These are phyloP conservation scores for Apiotrichum laibachii DNA, from an alignment of 1,284 basidiomycete species.

Conservation along the genomic window DNA sequence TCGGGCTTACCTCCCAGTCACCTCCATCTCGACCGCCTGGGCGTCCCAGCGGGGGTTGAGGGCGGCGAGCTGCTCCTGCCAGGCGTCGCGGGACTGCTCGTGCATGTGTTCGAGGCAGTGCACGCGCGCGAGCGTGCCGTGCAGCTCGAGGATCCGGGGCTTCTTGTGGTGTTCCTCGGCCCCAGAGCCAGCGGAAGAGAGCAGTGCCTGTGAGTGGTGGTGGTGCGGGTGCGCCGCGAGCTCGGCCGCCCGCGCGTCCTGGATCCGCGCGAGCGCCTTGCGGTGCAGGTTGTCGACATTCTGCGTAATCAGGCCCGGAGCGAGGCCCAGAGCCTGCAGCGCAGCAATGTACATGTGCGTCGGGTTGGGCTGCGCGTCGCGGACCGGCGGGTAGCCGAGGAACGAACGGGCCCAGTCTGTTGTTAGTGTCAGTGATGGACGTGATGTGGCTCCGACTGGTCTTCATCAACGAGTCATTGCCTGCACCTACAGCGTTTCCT, in stretches of 20 bases:
- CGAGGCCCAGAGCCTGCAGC: slow-evolving; percentile 65
- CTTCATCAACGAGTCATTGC: too few relatives aligned
- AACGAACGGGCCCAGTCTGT: slow-evolving; percentile 71
- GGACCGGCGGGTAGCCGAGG: slow-evolving; percentile 68
- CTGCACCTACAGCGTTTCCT: slow-evolving; percentile 43
- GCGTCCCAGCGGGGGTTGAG: slow-evolving; percentile 77
- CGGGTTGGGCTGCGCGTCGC: slow-evolving; percentile 75
- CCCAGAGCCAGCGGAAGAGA: too few relatives aligned
- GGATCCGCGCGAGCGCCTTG: slow-evolving; percentile 59
- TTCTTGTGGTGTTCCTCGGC: too few relatives aligned
- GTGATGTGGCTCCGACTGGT: too few relatives aligned
- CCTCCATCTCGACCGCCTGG: slow-evolving; percentile 66
- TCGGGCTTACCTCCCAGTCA: slow-evolving; percentile 54
- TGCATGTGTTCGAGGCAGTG: slow-evolving; percentile 70
- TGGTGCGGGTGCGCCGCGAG: too few relatives aligned
- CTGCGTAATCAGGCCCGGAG: slow-evolving; percentile 75
- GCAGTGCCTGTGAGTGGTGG: too few relatives aligned
- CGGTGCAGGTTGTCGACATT: slow-evolving; percentile 86
- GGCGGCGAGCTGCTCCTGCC: slow-evolving; percentile 68
- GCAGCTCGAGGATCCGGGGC: slow-evolving; percentile 69
- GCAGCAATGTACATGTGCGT: slow-evolving; percentile 82
- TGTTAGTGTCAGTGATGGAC: too few relatives aligned
- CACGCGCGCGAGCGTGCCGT: slow-evolving; percentile 81
- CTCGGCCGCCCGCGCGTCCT: neutral
- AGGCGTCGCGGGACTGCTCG: slow-evolving; percentile 62